Evolutionary conservation across 1,139 yeast species (phyloP).

Genomic region (Blastobotrys petasosporus): DNA sequence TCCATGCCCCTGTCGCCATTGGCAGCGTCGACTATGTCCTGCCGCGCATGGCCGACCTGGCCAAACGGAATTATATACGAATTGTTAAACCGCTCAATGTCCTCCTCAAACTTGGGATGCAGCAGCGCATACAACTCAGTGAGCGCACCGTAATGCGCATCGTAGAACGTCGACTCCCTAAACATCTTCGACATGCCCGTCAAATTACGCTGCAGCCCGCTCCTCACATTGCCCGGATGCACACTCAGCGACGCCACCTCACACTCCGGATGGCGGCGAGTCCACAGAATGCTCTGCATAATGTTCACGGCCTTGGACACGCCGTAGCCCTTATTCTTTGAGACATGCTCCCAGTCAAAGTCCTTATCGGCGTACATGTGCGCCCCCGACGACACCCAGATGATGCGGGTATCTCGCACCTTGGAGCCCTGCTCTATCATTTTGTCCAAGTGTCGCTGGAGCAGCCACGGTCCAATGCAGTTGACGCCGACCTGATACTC

Average conservation of each 20-base stretch:
- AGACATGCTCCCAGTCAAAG: conserved; percentile 38
- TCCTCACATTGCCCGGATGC: conserved; percentile 43
- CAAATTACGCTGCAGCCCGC: conserved; percentile 38
- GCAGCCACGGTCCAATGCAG: conserved; percentile 45
- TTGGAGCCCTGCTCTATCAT: conserved; percentile 36
- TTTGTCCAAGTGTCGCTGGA: conserved; percentile 45
- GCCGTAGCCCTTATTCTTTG: conserved; percentile 34
- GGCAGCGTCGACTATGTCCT: conserved; percentile 30
- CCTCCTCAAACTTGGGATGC: conserved; percentile 35
- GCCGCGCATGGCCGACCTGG: conserved; percentile 26
- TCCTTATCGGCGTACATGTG: conserved; percentile 33
- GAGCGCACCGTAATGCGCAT: conserved; percentile 37
- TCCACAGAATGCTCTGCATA: conserved; percentile 40
- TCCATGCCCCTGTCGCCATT: conserved; percentile 30
- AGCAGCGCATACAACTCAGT: conserved; percentile 42
- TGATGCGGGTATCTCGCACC: conserved; percentile 32
- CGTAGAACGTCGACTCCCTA: conserved; percentile 6
- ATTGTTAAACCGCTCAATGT: conserved; percentile 21
- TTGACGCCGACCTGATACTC: conserved; percentile 50
- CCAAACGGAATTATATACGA: conserved; percentile 38
- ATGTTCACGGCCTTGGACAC: conserved; percentile 46
- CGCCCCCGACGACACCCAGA: conserved; percentile 39
- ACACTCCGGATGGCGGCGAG: conserved; percentile 32
- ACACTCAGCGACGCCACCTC: conserved; percentile 35
- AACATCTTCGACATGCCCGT: conserved; percentile 1